Conservation (phyloP, 192 early-diverging fungal genomes). For the Backusella morwellensis region DNA sequence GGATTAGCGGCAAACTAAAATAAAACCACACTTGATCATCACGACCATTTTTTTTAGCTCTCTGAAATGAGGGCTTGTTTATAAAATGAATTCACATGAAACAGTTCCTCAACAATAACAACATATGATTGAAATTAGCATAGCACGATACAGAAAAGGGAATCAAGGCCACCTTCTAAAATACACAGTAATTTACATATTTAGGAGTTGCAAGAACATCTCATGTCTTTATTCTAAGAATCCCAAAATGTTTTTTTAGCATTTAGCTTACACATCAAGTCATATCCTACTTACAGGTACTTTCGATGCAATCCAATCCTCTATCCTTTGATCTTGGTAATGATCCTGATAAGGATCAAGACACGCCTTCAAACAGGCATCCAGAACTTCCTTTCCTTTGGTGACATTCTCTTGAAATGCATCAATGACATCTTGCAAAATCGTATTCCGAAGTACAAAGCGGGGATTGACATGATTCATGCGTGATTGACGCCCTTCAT, state of each 20-base stretch:
- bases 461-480: conserved; percentile 76
- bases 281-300: conserved; percentile 25
- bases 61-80: no score
- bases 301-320: conserved; percentile 19
- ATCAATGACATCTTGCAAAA: conserved; percentile 64
- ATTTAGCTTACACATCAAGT: no score
- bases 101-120: no score
- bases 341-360: conserved; percentile 54
- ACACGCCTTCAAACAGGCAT: conserved; percentile 46
- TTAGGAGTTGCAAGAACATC: conserved; percentile 14
- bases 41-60: no score
- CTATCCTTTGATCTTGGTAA: conserved; percentile 16
- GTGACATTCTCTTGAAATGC: conserved; percentile 41
- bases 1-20: no score
- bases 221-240: neutral
- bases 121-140: no score
- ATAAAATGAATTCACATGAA: no score
- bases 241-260: neutral
- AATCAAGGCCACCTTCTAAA: no score
- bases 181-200: neutral
- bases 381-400: conserved; percentile 36
- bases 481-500: conserved; percentile 32
- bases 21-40: no score
- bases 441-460: conserved; percentile 77
- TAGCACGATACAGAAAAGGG: no score